Conservation (phyloP, 2,329 filamentous ascomycete genomes). For the Colletotrichum sp. region DNA sequence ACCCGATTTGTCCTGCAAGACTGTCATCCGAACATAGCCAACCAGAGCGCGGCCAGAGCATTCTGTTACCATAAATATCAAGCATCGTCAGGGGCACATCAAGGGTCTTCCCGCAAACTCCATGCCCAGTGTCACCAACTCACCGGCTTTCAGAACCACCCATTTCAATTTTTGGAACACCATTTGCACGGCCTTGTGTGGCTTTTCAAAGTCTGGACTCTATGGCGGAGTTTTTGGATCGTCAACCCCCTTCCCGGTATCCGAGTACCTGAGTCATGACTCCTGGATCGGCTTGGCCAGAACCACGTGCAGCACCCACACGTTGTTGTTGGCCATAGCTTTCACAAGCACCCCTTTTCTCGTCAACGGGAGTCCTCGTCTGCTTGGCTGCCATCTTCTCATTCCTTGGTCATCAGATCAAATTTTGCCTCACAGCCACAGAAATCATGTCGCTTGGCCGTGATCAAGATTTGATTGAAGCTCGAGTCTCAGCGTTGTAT, state of each 20-base stretch:
- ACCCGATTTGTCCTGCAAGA: conserved; percentile 8
- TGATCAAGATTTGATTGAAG: not conserved
- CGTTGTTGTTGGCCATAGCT: not conserved
- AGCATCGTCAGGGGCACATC: not conserved
- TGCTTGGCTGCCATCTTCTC: not conserved
- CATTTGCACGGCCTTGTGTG: not conserved
- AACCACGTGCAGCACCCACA: not conserved
- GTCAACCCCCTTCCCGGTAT: not conserved
- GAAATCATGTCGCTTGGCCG: not conserved
- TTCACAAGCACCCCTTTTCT: not conserved
- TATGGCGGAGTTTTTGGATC: not conserved
- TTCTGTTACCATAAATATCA: conserved; percentile 1
- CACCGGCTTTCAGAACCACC: not conserved
- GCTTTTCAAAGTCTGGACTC: not conserved
- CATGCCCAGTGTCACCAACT: not conserved
- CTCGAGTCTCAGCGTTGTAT: not conserved
- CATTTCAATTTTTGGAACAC: not conserved
- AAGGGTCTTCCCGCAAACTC: not conserved
- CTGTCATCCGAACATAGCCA: conserved; percentile 7
- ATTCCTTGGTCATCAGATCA: not conserved
- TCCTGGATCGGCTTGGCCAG: not conserved
- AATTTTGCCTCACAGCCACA: not conserved
- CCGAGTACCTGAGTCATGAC: not conserved
- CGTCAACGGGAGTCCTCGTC: not conserved
- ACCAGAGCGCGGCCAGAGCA: not conserved